These are phyloP conservation scores for Thalassiosira exigua DNA, from an alignment of 352 stramenopile genomes.

Conservation along the genomic window DNA sequence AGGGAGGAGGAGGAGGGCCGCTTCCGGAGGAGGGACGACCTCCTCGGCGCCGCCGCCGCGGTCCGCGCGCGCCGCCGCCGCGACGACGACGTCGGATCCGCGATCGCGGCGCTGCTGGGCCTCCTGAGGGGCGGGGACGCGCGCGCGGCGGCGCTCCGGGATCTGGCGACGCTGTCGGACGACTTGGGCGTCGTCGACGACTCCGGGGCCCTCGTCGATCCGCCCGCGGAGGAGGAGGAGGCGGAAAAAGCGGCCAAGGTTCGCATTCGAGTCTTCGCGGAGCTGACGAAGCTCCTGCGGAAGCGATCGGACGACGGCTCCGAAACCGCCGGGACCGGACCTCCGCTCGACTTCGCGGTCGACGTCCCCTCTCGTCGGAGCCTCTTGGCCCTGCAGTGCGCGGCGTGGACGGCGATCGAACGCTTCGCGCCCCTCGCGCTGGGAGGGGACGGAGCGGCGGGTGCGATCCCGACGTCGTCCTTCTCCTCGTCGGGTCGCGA, in stretches of 20 bases:
- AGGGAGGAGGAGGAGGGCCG: no score
- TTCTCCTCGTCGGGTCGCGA: neutral
- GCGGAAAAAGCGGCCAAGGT: constrained; percentile 27
- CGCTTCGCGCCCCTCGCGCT: constrained; percentile 24
- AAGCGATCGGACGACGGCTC: constrained; percentile 11
- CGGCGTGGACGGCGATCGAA: constrained; percentile 49
- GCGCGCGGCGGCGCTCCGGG: constrained; percentile 30
- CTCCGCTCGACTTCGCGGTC: constrained; percentile 17
- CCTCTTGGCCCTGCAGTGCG: constrained; percentile 49
- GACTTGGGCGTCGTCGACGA: constrained; percentile 55
- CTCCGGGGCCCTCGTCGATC: constrained; percentile 44
- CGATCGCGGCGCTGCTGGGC: constrained; percentile 50
- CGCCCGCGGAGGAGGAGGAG: constrained; percentile 11
- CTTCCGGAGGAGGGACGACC: constrained; percentile 6
- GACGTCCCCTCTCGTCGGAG: constrained; percentile 38
- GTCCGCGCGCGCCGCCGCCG: constrained; percentile 10
- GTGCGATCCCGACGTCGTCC: neutral
- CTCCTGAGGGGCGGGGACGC: constrained; percentile 34
- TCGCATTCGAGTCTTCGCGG: constrained; percentile 49
- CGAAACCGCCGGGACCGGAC: neutral
- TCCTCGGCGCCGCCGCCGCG: neutral
- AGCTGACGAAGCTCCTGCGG: constrained; percentile 17
- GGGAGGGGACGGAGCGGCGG: neutral
- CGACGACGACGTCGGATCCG: constrained; percentile 54
- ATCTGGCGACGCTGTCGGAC: constrained; percentile 61